Evolutionary conservation across 306 rosid genomes (phyloP).

Genomic region (Pterocarpus macrocarpus): DNA sequence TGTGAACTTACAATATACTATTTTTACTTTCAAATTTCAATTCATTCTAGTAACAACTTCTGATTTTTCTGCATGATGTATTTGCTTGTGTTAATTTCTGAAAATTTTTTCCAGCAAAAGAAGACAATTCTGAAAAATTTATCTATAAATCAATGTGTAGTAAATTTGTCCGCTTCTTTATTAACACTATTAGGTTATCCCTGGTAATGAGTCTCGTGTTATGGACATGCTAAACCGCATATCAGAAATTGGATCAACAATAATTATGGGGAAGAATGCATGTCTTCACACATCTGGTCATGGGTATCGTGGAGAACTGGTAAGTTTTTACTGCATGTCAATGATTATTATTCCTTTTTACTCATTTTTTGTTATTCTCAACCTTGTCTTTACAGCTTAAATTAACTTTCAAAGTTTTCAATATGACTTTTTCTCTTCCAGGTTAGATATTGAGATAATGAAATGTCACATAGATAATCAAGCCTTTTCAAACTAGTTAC

Average conservation of each 20-base stretch:
- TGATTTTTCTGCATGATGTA: conserved; percentile 4
- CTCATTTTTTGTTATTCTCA: not conserved
- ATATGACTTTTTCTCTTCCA: not conserved
- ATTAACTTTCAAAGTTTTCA: conserved; percentile 17
- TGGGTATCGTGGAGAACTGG: conserved; percentile 94
- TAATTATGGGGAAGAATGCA: conserved; percentile 92
- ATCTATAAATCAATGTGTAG: conserved; percentile 29
- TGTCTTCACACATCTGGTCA: conserved; percentile 96
- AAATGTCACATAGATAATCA: conserved; percentile 30
- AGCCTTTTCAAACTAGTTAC: conserved; percentile 34
- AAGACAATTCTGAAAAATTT: not conserved
- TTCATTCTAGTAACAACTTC: conserved; percentile 20
- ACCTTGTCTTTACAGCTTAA: conserved; percentile 25
- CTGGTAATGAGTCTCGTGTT: conserved; percentile 97
- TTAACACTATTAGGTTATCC: conserved; percentile 73
- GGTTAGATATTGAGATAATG: conserved; percentile 12
- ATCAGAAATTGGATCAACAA: conserved; percentile 93
- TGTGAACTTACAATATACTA: conserved; percentile 9
- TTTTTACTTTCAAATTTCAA: conserved; percentile 35
- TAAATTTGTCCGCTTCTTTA: conserved; percentile 32
- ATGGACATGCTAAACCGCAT: conserved; percentile 96
- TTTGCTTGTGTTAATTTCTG: conserved; percentile 6
- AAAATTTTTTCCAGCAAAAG: not conserved
- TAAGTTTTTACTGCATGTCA: conserved; percentile 46
- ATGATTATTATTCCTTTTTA: not conserved